These are phyloP conservation scores for Drechslerella coelobrocha DNA, from an alignment of 2,329 filamentous ascomycete species.

Conservation along the genomic window DNA sequence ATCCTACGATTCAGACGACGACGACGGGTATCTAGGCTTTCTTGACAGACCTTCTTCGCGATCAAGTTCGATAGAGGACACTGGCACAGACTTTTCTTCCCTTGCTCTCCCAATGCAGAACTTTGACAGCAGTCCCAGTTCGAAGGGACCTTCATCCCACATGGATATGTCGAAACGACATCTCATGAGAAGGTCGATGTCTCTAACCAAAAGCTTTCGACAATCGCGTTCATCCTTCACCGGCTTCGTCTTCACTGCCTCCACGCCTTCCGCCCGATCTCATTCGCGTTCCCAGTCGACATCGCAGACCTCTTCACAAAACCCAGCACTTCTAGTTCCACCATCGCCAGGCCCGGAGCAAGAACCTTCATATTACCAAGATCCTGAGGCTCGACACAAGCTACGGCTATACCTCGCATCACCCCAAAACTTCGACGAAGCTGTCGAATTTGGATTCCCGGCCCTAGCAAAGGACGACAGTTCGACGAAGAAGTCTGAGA, in stretches of 20 bases:
- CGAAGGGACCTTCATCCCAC: constrained; percentile 30
- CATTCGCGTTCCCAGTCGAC: constrained; percentile 31
- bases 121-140: constrained; percentile 28
- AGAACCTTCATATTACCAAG: constrained; percentile 81
- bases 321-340: constrained; percentile 25
- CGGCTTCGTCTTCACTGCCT: constrained; percentile 48
- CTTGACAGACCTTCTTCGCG: constrained; percentile 54
- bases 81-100: constrained; percentile 51
- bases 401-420: constrained; percentile 85
- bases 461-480: constrained; percentile 60
- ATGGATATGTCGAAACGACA: constrained; percentile 39
- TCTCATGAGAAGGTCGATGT: constrained; percentile 47
- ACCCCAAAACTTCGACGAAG: constrained; percentile 90
- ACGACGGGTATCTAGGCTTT: constrained; percentile 48
- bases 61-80: constrained; percentile 53
- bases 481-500: constrained; percentile 55
- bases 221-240: constrained; percentile 45
- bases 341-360: constrained; percentile 69
- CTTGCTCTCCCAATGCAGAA: constrained; percentile 50
- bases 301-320: constrained; percentile 35
- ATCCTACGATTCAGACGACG: constrained; percentile 26
- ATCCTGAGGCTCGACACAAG: constrained; percentile 85
- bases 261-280: constrained; percentile 34
- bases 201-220: constrained; percentile 46
- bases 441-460: constrained; percentile 90